Evolutionary conservation across 2,329 filamentous ascomycete species (phyloP).

Genomic region (Penicillium sp.): DNA sequence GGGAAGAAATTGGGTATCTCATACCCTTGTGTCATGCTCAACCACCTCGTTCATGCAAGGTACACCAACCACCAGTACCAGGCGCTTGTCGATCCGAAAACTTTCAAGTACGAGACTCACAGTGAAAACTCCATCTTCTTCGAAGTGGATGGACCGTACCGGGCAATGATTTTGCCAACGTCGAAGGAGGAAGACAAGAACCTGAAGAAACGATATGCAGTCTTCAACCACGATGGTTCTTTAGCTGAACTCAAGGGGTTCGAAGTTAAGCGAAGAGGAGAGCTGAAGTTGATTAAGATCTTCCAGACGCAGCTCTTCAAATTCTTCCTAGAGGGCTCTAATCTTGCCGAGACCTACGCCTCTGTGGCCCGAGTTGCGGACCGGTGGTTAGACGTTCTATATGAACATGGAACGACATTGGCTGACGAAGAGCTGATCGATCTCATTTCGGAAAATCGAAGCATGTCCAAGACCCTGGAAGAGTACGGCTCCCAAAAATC

Average conservation of each 20-base stretch:
- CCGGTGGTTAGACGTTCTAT: conserved; percentile 90
- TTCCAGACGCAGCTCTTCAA: conserved; percentile 99
- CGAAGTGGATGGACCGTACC: conserved; percentile 96
- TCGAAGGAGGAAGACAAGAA: conserved; percentile 99
- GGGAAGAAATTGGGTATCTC: conserved; percentile 97
- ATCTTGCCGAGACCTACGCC: conserved; percentile 81
- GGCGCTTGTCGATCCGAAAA: conserved; percentile 72
- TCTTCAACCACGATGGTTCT: conserved; percentile 97
- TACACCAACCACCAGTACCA: conserved; percentile 99
- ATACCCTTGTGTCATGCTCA: conserved; percentile 98
- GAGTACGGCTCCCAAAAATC: conserved; percentile 96
- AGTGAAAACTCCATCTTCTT: conserved; percentile 99
- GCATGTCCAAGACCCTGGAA: conserved; percentile 93
- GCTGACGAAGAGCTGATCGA: conserved; percentile 97
- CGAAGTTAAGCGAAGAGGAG: conserved; percentile 94
- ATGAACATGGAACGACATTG: conserved; percentile 81
- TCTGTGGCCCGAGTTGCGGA: conserved; percentile 95
- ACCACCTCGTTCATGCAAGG: conserved; percentile 88
- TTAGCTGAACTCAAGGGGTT: conserved; percentile 96
- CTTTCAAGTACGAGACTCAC: conserved; percentile 89
- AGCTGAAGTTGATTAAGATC: conserved; percentile 98
- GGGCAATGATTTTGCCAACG: conserved; percentile 92
- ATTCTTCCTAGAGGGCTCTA: conserved; percentile 91
- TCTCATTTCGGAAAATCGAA: conserved; percentile 99
- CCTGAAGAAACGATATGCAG: conserved; percentile 97